Conservation (phyloP, 805 yeast species). For the Alloascoidea hylecoeti region DNA sequence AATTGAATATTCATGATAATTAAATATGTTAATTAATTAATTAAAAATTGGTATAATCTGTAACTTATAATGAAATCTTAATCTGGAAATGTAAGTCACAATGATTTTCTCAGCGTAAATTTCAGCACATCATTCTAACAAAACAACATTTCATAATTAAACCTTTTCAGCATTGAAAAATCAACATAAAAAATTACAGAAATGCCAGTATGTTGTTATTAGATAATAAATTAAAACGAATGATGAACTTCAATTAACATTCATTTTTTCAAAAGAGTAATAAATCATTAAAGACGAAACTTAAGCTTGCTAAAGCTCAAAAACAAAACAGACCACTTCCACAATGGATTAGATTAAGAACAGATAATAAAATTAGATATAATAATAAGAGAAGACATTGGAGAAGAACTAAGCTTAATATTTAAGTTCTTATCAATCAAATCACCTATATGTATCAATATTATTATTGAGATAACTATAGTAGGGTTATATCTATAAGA, state of each 20-base stretch:
- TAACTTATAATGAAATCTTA: too few relatives aligned
- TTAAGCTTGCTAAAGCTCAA: constrained; percentile 97
- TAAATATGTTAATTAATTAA: too few relatives aligned
- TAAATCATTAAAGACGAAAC: constrained; percentile 94
- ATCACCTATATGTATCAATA: too few relatives aligned
- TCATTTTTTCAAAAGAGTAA: constrained; percentile 33
- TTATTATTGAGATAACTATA: too few relatives aligned
- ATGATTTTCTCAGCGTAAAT: too few relatives aligned
- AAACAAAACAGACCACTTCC: constrained; percentile 99
- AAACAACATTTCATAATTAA: background rate
- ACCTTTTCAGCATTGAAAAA: too few relatives aligned
- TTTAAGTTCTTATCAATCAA: too few relatives aligned
- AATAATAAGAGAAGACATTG: constrained; percentile 99
- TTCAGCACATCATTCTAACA: background rate
- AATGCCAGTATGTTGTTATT: background rate
- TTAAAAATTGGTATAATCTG: too few relatives aligned
- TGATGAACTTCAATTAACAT: background rate
- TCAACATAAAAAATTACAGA: background rate
- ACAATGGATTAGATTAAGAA: constrained; percentile 98
- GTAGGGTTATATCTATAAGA: too few relatives aligned
- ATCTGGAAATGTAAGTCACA: too few relatives aligned
- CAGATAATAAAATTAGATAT: constrained; percentile 92
- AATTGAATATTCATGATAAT: too few relatives aligned
- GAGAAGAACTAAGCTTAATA: constrained; percentile 98
- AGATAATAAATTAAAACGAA: background rate